These are phyloP conservation scores for Wickerhamomyces alni DNA, from an alignment of 805 yeast species.

Conservation along the genomic window DNA sequence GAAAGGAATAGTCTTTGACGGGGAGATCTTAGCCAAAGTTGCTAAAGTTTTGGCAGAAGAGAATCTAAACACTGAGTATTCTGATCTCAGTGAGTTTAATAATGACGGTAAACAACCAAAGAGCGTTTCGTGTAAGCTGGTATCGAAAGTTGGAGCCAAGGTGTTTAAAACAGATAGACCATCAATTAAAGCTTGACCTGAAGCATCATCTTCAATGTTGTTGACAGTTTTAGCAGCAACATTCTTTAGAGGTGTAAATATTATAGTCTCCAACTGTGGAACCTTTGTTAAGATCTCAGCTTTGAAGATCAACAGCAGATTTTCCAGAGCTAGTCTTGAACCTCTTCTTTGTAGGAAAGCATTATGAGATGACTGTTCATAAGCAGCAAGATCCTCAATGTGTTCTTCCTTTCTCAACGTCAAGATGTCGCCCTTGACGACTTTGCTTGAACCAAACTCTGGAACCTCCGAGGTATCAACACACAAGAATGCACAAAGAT, in stretches of 20 bases:
- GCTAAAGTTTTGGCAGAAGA: slow-evolving; percentile 89
- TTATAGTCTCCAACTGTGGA: slow-evolving; percentile 58
- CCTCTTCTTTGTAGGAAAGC: slow-evolving; percentile 85
- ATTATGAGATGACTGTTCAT: slow-evolving; percentile 58
- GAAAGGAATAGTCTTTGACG: slow-evolving; percentile 68
- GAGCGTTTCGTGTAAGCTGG: slow-evolving; percentile 42
- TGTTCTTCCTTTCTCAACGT: slow-evolving; percentile 79
- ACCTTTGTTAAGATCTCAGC: slow-evolving; percentile 48
- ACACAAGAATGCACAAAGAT: slow-evolving; percentile 87
- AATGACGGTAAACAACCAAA: slow-evolving; percentile 47
- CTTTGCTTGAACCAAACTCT: slow-evolving; percentile 67
- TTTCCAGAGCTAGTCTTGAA: slow-evolving; percentile 63
- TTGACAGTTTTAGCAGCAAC: slow-evolving; percentile 25
- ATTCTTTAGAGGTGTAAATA: slow-evolving; percentile 58
- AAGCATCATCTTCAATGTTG: slow-evolving; percentile 32
- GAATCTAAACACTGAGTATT: slow-evolving; percentile 79
- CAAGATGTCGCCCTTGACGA: slow-evolving; percentile 48
- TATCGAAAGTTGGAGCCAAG: slow-evolving; percentile 55
- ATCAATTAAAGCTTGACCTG: slow-evolving; percentile 81
- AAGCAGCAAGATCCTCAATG: slow-evolving; percentile 53
- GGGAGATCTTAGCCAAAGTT: slow-evolving; percentile 61
- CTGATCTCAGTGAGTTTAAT: slow-evolving; percentile 50
- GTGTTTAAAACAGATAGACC: slow-evolving; percentile 78
- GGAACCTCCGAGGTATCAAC: slow-evolving; percentile 97
- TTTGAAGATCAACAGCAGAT: slow-evolving; percentile 48